These are phyloP conservation scores for Eimeria acervulina DNA, from an alignment of 169 alveolate species.

Conservation along the genomic window DNA sequence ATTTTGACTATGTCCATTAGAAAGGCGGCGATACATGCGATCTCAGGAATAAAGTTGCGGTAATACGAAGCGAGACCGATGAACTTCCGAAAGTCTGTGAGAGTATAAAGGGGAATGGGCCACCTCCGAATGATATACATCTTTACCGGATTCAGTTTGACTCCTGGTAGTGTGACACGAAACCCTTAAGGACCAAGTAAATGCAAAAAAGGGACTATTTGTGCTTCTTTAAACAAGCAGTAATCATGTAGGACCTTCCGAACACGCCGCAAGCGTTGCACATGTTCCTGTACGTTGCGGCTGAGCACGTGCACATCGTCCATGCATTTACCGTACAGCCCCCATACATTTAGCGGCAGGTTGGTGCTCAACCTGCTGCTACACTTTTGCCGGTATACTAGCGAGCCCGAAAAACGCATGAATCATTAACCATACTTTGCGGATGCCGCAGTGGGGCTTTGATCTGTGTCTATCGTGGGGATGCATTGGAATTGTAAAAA, in stretches of 20 bases:
- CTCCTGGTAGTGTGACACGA: background rate
- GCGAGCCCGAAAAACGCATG: too few relatives aligned
- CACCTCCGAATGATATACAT: background rate
- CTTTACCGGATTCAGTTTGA: background rate
- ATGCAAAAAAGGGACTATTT: background rate
- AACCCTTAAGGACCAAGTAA: background rate
- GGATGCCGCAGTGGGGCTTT: too few relatives aligned
- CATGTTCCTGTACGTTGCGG: background rate
- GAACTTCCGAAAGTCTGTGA: background rate
- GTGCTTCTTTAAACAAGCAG: background rate
- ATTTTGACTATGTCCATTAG: background rate
- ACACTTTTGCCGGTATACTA: too few relatives aligned
- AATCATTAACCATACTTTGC: too few relatives aligned
- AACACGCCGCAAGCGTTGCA: background rate
- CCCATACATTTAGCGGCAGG: too few relatives aligned
- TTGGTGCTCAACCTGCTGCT: too few relatives aligned
- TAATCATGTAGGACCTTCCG: background rate
- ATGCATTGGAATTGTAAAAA: too few relatives aligned
- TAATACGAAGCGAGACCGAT: background rate
- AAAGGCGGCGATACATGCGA: background rate
- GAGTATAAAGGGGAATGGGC: background rate
- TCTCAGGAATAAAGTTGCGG: background rate
- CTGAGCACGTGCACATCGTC: background rate
- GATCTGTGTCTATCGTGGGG: too few relatives aligned
- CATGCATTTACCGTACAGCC: background rate